Evolutionary conservation across 768 basidiomycete species (phyloP), one percentile per base, ranked within the genome.

Genomic region (Collybiopsis luxurians): DNA sequence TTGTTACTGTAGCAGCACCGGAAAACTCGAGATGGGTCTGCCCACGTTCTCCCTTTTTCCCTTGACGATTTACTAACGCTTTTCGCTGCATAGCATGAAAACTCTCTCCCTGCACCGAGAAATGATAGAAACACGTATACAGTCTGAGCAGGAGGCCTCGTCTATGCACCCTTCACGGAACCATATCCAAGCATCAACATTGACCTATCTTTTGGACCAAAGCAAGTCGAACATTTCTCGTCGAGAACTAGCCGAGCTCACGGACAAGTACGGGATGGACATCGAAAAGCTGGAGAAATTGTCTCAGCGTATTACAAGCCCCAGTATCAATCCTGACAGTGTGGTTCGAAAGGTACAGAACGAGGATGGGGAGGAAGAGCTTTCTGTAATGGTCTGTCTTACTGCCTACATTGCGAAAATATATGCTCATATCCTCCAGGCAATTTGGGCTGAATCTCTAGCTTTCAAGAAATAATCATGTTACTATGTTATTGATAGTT

Each of bases 151-250:
- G 11, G 78, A 87, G 60, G 82, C 81, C 0, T 64, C 73, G n/a
- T 69, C 75, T 19, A 52, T 67, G 17, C 68, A 66, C 11, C 69
- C 74, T 5, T 70, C 75, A 12, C 71, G 63, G n/a, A 86, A 90
- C 63, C 80, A 76, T 28, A 68, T 91, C 17, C 75, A 79, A 54
- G 85, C 83, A 1, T 64, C 72, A 15, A 67, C 77, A 0, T 71
- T 92, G 24, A 71, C 74, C 12, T 80, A 79, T 3, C 72, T 92
- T 5, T 75, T 92, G 19, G 82, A 90, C 59, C 80, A 79, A 60
- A 78, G 85, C 40, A 90, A 90, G 68, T 66, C 71, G 0, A 71
- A 72, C 21, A 69, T 61, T 28, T 73, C 78, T 4, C 51, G 21
- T 10, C 63, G 64, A 15, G 81, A 83, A 30, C 65, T 88, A 3